These are phyloP conservation scores for Tilletia caries DNA, from an alignment of 1,284 basidiomycete species.

Conservation along the genomic window DNA sequence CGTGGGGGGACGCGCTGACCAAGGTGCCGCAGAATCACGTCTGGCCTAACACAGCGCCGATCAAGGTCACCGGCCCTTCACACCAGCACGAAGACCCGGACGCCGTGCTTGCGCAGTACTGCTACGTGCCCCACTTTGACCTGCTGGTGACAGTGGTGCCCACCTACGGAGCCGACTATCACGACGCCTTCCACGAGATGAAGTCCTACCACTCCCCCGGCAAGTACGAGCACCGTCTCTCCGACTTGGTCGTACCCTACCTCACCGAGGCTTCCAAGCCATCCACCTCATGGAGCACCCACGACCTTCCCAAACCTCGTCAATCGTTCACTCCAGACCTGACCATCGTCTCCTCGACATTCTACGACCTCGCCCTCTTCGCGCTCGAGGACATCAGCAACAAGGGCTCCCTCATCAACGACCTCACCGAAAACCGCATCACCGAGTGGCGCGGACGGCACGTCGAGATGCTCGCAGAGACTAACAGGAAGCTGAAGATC, in stretches of 20 bases:
- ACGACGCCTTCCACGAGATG: slow-evolving; percentile 50
- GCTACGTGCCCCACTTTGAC: slow-evolving; percentile 54
- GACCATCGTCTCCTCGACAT: slow-evolving; percentile 51
- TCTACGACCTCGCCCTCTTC: slow-evolving; percentile 55
- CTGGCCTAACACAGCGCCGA: slow-evolving; percentile 18
- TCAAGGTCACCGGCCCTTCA: slow-evolving; percentile 16
- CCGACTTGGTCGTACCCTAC: slow-evolving; percentile 49
- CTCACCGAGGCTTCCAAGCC: slow-evolving; percentile 26
- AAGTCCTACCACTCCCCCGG: slow-evolving; percentile 51
- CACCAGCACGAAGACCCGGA: slow-evolving; percentile 25
- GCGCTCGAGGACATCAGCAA: slow-evolving; percentile 51
- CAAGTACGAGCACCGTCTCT: slow-evolving; percentile 53
- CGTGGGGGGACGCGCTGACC: slow-evolving; percentile 40
- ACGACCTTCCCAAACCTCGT: slow-evolving; percentile 33
- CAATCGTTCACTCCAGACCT: slow-evolving; percentile 48
- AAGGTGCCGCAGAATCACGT: slow-evolving; percentile 27
- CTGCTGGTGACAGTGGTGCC: slow-evolving; percentile 54
- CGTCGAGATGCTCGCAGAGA: slow-evolving; percentile 42
- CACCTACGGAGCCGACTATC: slow-evolving; percentile 54
- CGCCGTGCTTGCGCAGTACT: slow-evolving; percentile 53
- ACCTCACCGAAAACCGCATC: slow-evolving; percentile 48
- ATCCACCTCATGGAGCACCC: slow-evolving; percentile 17
- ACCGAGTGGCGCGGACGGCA: slow-evolving; percentile 51
- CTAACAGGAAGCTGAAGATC: not conserved
- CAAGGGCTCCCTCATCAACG: slow-evolving; percentile 33